A percentile compares a stretch with the other conserved stretches of the same genome.
phyloP scores from a whole-genome alignment of 352 stramenopile species.

The Globisporangium megalacanthum region DNA sequence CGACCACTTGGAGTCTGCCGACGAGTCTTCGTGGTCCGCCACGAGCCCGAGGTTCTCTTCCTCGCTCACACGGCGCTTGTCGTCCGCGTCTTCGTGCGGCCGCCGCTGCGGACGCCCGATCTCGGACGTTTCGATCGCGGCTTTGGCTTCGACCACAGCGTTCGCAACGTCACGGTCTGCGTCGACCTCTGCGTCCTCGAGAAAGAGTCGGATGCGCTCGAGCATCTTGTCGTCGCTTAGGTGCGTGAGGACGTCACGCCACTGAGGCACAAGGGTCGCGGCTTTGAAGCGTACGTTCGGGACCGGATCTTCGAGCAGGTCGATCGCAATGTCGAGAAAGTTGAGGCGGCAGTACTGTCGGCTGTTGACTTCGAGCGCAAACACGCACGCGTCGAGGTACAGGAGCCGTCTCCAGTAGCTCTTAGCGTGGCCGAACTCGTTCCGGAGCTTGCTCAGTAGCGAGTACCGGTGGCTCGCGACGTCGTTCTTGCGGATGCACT shows the following conservation, averaged over 20 bases:
- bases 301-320: slow-evolving; percentile 66
- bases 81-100: slow-evolving; percentile 50
- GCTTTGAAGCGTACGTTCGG: slow-evolving; percentile 78
- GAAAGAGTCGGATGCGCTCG: slow-evolving; percentile 58
- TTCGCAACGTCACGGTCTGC: slow-evolving; percentile 64
- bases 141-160: slow-evolving; percentile 35
- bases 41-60: slow-evolving; percentile 56
- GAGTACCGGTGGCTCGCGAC: slow-evolving; percentile 63
- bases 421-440: slow-evolving; percentile 63
- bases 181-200: slow-evolving; percentile 57
- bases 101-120: slow-evolving; percentile 24
- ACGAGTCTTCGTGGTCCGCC: slow-evolving; percentile 75
- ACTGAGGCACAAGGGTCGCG: slow-evolving; percentile 50
- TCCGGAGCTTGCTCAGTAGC: slow-evolving; percentile 57
- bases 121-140: slow-evolving; percentile 37
- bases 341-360: slow-evolving; percentile 69
- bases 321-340: slow-evolving; percentile 70
- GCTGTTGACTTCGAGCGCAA: slow-evolving; percentile 60
- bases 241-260: slow-evolving; percentile 50
- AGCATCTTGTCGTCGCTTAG: slow-evolving; percentile 67
- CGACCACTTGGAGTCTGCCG: slow-evolving; percentile 76
- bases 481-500: slow-evolving; percentile 65
- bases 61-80: slow-evolving; percentile 51
- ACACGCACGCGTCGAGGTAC: slow-evolving; percentile 65
- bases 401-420: slow-evolving; percentile 76